Conservation (phyloP, 2,329 filamentous ascomycete species). For the Pseudogymnoascus sp. region DNA sequence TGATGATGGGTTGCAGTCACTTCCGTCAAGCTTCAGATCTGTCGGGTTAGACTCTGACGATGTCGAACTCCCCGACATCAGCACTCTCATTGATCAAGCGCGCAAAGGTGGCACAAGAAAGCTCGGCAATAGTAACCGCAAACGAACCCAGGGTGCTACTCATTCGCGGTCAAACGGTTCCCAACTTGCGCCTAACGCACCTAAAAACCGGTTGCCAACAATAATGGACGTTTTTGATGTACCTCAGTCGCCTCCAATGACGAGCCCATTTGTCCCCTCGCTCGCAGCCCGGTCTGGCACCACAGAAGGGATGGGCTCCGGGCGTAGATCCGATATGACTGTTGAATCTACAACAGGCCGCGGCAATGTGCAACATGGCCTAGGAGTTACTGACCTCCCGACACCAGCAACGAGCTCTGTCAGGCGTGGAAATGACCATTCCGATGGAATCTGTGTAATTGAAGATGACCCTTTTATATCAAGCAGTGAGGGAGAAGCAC, state of each 20-base stretch:
- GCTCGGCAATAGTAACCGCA: not conserved
- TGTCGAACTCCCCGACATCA: conserved; percentile 27
- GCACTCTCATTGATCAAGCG: conserved; percentile 1
- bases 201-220: not conserved
- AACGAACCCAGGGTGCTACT: not conserved
- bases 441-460: not conserved
- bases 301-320: not conserved
- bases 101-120: not conserved
- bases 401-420: conserved; percentile 27
- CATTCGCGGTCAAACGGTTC: not conserved
- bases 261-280: conserved; percentile 27
- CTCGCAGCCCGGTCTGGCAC: not conserved
- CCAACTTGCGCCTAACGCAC: not conserved
- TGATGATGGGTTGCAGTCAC: not conserved
- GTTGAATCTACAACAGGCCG: not conserved
- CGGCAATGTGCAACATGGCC: not conserved
- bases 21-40: conserved; percentile 4
- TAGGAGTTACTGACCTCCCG: conserved; percentile 15
- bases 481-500: not conserved
- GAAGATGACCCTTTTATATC: not conserved
- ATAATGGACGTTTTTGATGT: conserved; percentile 29
- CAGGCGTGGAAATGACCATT: conserved; percentile 12
- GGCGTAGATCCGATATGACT: not conserved
- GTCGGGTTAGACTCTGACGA: conserved; percentile 16
- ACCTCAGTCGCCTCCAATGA: conserved; percentile 34